Conservation (phyloP, 257 asterid genomes). For the Catharanthus roseus region DNA sequence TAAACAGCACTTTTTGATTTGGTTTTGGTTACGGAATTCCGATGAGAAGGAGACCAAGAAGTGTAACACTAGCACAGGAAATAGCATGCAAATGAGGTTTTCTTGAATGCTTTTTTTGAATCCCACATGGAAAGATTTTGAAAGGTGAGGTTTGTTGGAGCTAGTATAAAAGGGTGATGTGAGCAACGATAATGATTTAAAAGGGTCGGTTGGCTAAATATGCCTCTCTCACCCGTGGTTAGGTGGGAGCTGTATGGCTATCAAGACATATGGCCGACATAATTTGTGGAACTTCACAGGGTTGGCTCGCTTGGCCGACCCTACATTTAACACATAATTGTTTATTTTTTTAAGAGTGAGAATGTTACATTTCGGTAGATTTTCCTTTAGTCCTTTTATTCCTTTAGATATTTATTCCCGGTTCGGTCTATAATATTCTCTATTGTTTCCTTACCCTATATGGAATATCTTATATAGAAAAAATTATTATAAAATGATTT, state of each 20-base stretch:
- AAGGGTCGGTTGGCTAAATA: constrained; percentile 86
- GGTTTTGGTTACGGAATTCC: neutral
- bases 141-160: no score
- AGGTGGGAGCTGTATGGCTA: constrained; percentile 52
- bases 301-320: constrained; percentile 61
- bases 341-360: no score
- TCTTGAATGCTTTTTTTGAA: neutral
- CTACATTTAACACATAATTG: constrained; percentile 16
- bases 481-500: no score
- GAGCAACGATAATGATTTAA: constrained; percentile 15
- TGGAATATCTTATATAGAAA: no score
- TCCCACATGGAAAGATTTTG: constrained; percentile 11
- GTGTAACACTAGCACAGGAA: no score
- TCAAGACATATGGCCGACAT: constrained; percentile 91
- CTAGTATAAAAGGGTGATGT: neutral
- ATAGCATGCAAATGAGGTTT: no score
- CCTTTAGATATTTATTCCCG: no score
- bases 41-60: neutral
- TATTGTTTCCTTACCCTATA: no score
- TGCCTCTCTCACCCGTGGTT: constrained; percentile 28
- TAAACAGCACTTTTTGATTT: neutral
- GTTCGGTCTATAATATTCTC: no score
- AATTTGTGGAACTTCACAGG: constrained; percentile 48
- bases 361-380: no score
- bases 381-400: no score